Percentiles rank a stretch among this genome's conserved stretches.
Evolutionary conservation across 352 stramenopile species (phyloP).

Genomic region (Pythium chondricola): DNA sequence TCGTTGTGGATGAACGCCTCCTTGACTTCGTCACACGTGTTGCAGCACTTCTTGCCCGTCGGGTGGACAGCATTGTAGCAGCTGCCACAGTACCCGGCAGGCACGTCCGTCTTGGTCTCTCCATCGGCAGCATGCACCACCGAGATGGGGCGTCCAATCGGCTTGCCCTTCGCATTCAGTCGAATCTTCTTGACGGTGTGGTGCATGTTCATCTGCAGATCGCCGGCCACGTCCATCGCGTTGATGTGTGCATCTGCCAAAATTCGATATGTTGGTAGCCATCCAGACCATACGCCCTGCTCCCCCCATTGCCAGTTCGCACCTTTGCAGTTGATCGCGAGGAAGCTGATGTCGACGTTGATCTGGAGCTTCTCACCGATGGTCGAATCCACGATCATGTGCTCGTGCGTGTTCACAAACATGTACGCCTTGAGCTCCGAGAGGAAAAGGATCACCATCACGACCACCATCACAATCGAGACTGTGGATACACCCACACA

Average conservation of each 20-base stretch:
- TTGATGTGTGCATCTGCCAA: slow-evolving; percentile 93
- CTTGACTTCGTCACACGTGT: slow-evolving; percentile 80
- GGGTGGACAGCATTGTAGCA: slow-evolving; percentile 90
- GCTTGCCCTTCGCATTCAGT: slow-evolving; percentile 64
- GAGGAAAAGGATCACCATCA: slow-evolving; percentile 91
- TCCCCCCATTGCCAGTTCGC: neutral
- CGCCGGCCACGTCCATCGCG: slow-evolving; percentile 97
- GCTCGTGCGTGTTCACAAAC: slow-evolving; percentile 86
- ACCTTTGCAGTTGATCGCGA: slow-evolving; percentile 91
- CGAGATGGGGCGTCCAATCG: slow-evolving; percentile 51
- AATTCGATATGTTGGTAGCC: neutral
- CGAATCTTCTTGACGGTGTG: slow-evolving; percentile 93
- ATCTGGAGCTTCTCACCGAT: slow-evolving; percentile 94
- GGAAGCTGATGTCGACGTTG: slow-evolving; percentile 98
- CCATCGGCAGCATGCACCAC: slow-evolving; percentile 28
- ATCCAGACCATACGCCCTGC: neutral
- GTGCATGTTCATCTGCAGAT: slow-evolving; percentile 96
- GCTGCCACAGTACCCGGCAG: slow-evolving; percentile 90
- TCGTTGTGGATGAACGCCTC: slow-evolving; percentile 76
- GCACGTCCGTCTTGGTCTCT: slow-evolving; percentile 38
- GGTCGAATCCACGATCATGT: slow-evolving; percentile 94
- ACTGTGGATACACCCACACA: slow-evolving; percentile 25
- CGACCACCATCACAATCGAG: slow-evolving; percentile 74
- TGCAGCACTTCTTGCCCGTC: slow-evolving; percentile 66
- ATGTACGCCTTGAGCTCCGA: slow-evolving; percentile 81